Percentiles rank a stretch among this genome's conserved stretches.
Conservation (phyloP, 345 rosid species). For the Toxicodendron radicans region DNA sequence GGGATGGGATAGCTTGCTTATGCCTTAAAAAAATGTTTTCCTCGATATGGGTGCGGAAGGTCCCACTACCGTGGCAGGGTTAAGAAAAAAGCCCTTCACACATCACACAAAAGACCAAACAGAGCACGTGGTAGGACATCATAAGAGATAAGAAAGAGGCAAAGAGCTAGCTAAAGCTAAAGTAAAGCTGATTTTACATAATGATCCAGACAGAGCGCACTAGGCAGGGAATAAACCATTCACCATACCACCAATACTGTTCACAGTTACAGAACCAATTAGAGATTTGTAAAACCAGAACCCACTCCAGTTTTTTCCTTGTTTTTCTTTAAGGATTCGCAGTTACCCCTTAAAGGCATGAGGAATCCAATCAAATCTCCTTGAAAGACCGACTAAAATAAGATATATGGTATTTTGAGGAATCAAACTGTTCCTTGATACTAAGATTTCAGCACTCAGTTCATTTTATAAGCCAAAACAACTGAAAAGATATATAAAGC, state of each 20-base stretch:
- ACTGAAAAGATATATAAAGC: too few species aligned
- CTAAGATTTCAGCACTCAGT: too few species aligned
- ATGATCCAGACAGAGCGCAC: background rate
- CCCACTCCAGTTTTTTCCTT: background rate
- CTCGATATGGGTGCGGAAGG: too few species aligned
- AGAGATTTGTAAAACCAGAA: background rate
- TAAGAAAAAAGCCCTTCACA: background rate
- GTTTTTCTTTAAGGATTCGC: too few species aligned
- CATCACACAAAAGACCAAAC: conserved; percentile 7
- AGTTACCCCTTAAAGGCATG: too few species aligned
- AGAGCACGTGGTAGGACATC: background rate
- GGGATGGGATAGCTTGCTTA: too few species aligned
- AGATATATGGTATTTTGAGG: too few species aligned
- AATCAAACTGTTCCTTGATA: too few species aligned
- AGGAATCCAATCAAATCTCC: too few species aligned
- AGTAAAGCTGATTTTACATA: background rate
- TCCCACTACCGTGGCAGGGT: background rate
- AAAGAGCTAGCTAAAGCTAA: background rate
- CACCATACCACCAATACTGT: background rate
- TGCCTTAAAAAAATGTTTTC: background rate
- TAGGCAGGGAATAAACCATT: background rate
- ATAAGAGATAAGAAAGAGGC: background rate
- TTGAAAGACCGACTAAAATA: too few species aligned
- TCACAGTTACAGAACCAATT: background rate
- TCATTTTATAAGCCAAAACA: background rate